phyloP scores from a whole-genome alignment of 2,329 filamentous ascomycete genomes.

The Sarocladium oryzae region DNA sequence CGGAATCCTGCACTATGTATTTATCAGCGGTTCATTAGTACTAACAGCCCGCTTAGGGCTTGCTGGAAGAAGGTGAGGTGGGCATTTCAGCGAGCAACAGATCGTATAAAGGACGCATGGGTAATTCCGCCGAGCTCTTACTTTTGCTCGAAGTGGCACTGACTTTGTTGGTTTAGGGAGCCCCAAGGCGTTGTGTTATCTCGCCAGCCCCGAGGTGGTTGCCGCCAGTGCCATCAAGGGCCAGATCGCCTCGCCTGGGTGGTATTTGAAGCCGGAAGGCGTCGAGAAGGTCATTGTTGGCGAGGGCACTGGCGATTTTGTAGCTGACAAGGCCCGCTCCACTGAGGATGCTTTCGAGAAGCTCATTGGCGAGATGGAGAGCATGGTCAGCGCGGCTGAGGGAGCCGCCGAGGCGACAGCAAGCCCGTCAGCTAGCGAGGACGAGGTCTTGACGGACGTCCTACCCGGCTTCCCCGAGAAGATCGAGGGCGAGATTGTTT shows the following conservation, averaged over 20 bases:
- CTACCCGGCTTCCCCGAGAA: slow-evolving; percentile 81
- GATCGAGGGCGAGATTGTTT: slow-evolving; percentile 80
- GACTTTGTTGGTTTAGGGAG: slow-evolving; percentile 37
- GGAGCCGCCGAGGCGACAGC: slow-evolving; percentile 11
- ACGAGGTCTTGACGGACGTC: slow-evolving; percentile 33
- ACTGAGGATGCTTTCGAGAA: slow-evolving; percentile 62
- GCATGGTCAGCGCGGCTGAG: slow-evolving; percentile 37
- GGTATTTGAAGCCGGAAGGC: slow-evolving; percentile 66
- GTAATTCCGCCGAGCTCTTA: too few species aligned
- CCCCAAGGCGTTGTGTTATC: slow-evolving; percentile 66
- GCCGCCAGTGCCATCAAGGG: slow-evolving; percentile 78
- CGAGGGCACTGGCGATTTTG: slow-evolving; percentile 60
- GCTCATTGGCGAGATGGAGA: slow-evolving; percentile 62
- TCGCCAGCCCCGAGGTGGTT: slow-evolving; percentile 84
- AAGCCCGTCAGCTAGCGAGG: not conserved
- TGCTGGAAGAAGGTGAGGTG: too few species aligned
- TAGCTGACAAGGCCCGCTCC: slow-evolving; percentile 58
- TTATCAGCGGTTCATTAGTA: not conserved
- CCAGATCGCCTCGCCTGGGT: slow-evolving; percentile 68
- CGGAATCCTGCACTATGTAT: not conserved
- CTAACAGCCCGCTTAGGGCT: too few species aligned
- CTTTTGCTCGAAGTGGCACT: too few species aligned
- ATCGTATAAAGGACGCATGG: too few species aligned
- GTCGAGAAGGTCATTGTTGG: slow-evolving; percentile 62
- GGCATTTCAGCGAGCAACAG: too few species aligned